Base-by-base conservation (phyloP, 805 yeast genomes). In the Saturnispora besseyi region DNA sequence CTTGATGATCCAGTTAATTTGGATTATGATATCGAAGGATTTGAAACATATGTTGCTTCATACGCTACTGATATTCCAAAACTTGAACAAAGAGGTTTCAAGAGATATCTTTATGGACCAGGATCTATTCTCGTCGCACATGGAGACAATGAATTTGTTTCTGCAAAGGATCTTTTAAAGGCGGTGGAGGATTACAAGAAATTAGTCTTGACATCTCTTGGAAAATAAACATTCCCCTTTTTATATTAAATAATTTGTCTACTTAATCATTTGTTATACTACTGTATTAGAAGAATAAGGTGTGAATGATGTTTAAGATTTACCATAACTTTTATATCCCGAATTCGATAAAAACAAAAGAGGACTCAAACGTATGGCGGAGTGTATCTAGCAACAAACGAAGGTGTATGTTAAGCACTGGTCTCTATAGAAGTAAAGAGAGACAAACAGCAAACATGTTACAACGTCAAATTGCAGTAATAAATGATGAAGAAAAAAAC, bases 41-140 rank as follows among this genome's bases (percentile, higher is more conserved):
- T 82, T 56, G 84, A 81, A 3, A 65, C 70, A 2, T 55, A 58
- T 46, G 56, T 64, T 41, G 67, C 68, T 2, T 53, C 67, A 3
- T 67, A 65, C 45, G 58, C 61, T 11, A 67, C 71, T 1, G 82
- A 78, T 56, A 67, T 77, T 45, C 80, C 81, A 12, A 68, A 73
- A 47, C 54, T 77, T 42, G 48, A 55, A 4, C 56, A 57, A 7
- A 46, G 56, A 18, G 66, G 66, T 7, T 69, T 68, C 54, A 70
- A 67, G 50, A 67, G 77, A 56, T 81, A 78, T 57, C 63, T 82
- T 8, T 82, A 79, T 56, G 88, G 87, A 0, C 86, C 87, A 3
- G 88, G 88, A 2, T 65, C 80, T 2, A 80, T 81, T 45, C 69
- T 66, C 32, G 79, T 76, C 36, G 86, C 86, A 0, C 86, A 81